Conservation (phyloP, 805 yeast genomes). For the Myxozyma lipomycoides region DNA sequence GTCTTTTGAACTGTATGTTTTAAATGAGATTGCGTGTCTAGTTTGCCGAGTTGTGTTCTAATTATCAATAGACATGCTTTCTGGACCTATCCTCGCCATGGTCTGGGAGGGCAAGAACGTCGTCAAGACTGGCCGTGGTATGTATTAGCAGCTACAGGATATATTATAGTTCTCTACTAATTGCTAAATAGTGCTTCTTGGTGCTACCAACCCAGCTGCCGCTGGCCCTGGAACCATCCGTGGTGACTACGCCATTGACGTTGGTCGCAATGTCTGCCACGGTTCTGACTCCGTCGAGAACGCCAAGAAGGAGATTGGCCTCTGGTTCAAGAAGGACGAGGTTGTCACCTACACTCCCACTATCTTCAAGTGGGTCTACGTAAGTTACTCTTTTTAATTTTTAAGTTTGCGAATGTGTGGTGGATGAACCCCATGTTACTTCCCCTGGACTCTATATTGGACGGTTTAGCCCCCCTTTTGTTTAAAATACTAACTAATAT, state of each 20-base stretch:
- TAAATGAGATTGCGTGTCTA: not conserved
- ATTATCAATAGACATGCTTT: conserved; percentile 62
- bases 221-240: conserved; percentile 99
- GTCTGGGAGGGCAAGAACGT: conserved; percentile 99
- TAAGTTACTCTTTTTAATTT: conserved; percentile 1
- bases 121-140: conserved; percentile 93
- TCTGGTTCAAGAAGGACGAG: conserved; percentile 99
- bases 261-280: conserved; percentile 99
- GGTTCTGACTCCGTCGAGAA: conserved; percentile 99
- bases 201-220: conserved; percentile 97
- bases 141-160: no score
- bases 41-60: not conserved
- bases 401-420: no score
- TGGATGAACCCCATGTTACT: no score
- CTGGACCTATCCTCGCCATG: conserved; percentile 98
- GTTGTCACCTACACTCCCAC: conserved; percentile 87
- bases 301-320: conserved; percentile 90
- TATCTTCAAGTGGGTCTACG: conserved; percentile 87
- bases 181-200: conserved; percentile 55
- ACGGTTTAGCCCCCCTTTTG: no score
- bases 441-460: no score
- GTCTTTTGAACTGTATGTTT: conserved; percentile 20
- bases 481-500: no score
- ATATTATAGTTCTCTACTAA: no score
- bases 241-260: conserved; percentile 97